Percentiles rank a stretch among this genome's conserved stretches.
These are phyloP conservation scores for Naganishia albida DNA, from an alignment of 1,284 basidiomycete species.

Conservation along the genomic window DNA sequence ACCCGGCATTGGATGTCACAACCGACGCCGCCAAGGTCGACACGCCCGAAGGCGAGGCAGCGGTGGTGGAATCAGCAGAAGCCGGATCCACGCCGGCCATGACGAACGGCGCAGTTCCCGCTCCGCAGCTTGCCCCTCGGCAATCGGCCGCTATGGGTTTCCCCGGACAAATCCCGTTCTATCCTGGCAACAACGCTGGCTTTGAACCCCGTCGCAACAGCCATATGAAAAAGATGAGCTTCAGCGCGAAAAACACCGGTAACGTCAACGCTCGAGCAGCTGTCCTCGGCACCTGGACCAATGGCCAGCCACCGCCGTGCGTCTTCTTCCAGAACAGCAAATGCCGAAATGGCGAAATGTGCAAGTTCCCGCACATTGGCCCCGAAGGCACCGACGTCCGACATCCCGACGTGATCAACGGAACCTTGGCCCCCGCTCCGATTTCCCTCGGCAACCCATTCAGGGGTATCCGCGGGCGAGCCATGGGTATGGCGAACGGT, in stretches of 20 bases:
- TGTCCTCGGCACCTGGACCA: constrained; percentile 49
- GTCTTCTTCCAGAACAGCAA: constrained; percentile 52
- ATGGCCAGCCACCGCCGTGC: constrained; percentile 53
- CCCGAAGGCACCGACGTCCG: constrained; percentile 50
- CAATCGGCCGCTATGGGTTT: constrained; percentile 12
- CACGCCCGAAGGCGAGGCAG: not conserved
- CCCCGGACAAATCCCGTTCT: constrained; percentile 22
- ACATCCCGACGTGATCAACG: constrained; percentile 52
- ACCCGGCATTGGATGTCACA: not conserved
- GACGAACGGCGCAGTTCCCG: not conserved
- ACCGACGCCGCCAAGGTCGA: not conserved
- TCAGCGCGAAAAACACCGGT: constrained; percentile 33
- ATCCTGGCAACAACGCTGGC: constrained; percentile 8
- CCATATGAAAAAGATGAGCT: constrained; percentile 29
- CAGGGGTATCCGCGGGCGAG: constrained; percentile 26
- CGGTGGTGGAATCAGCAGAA: not conserved
- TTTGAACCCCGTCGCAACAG: constrained; percentile 18
- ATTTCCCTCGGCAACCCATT: constrained; percentile 23
- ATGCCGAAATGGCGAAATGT: constrained; percentile 53
- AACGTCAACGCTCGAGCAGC: constrained; percentile 30
- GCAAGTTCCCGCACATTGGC: constrained; percentile 54
- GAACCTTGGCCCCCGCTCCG: constrained; percentile 47
- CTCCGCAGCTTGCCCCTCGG: constrained; percentile 20
- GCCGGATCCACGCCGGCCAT: not conserved
- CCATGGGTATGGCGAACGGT: constrained; percentile 2